Evolutionary conservation across 306 rosid species (phyloP).

Genomic region (Trifolium subterraneum): DNA sequence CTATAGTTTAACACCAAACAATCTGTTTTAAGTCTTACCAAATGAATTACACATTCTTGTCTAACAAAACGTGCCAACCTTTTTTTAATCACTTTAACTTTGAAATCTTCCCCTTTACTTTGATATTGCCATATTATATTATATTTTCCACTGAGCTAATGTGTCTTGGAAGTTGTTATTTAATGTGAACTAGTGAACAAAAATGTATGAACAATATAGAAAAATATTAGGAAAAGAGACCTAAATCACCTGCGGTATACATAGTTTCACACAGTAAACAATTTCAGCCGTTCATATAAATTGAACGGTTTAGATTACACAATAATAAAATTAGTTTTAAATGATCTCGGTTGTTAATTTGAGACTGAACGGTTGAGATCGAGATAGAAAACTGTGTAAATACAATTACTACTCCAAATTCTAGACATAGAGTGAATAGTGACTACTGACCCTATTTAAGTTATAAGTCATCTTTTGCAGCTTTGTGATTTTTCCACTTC

Average conservation of each 20-base stretch:
- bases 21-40: constrained; percentile 33
- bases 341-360: not conserved
- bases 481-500: constrained; percentile 39
- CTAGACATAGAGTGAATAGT: not conserved
- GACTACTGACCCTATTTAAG: constrained; percentile 34
- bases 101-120: constrained; percentile 36
- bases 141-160: not conserved
- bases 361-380: not conserved
- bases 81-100: not conserved
- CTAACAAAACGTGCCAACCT: constrained; percentile 15
- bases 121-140: constrained; percentile 31
- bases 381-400: not conserved
- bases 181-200: constrained; percentile 31
- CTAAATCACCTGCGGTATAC: too few relatives aligned
- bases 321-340: not conserved
- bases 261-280: not conserved
- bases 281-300: not conserved
- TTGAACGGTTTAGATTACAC: not conserved
- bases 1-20: constrained; percentile 42
- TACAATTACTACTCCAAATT: not conserved
- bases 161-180: constrained; percentile 27
- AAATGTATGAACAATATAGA: constrained; percentile 32
- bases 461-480: constrained; percentile 33
- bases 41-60: constrained; percentile 29
- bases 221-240: not conserved